Base-by-base conservation (phyloP, 768 basidiomycete genomes). In the Holtermannia corniformis region DNA sequence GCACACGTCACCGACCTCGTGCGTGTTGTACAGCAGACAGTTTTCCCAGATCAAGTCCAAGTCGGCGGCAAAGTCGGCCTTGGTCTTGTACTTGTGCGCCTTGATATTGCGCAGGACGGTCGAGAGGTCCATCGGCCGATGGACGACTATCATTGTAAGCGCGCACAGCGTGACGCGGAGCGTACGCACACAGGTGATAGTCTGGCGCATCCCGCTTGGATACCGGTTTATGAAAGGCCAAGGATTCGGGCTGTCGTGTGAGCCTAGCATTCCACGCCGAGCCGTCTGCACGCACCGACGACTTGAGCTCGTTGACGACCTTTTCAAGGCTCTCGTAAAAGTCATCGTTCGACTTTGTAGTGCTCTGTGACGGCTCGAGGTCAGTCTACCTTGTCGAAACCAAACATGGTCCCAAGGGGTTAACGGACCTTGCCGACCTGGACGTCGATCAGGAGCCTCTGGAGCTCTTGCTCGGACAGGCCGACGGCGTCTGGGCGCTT, bases 21-120 rank as follows among this genome's bases (percentile, higher is more conserved):
- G 79, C 16, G 87, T 84, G 71, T 99, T 99, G 72, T 97, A 97
- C 4, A 79, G 82, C 58, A 85, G 80, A 72, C 93, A 96, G 60
- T 97, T 99, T 44, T 82, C 82, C 95, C 95, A 99, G 60, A 99
- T 96, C 56, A 96, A 80, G 60, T 93, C 87, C 41, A 99, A 76
- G 74, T 99, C 95, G 54, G 87, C 84, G 58, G 85, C 84, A 73
- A 99, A 97, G 63, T 92, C 87, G 58, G 82, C 78, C 75, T 97
- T 97, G 25, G 83, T 87, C 74, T 92, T 91, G 79, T 95, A 96
- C 45, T 81, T 79, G 69, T 86, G 87, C 54, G 80, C 76, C 75
- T 95, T 97, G 68, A 96, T 85, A 74, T 92, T 92, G 79, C 83
- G 89, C 48, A 84, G 78, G 80, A 99, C 86, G 0, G 91, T 86